phyloP scores from a whole-genome alignment of 2,329 filamentous ascomycete genomes.

The Scytalidium sp. region DNA sequence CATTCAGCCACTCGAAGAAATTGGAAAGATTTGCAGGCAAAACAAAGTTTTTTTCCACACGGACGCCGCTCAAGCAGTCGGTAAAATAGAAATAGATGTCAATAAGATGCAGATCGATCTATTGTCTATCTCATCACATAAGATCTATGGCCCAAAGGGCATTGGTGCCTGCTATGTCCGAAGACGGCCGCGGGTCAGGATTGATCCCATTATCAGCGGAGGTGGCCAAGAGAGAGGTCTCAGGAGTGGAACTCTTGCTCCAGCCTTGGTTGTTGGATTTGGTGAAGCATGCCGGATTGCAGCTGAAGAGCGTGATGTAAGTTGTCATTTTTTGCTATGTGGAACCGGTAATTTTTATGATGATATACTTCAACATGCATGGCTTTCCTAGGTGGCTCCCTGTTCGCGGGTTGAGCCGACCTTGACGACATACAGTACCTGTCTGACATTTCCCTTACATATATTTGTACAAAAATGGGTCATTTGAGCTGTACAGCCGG shows the following conservation, averaged over 20 bases:
- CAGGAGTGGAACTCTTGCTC: conserved; percentile 89
- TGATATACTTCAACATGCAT: conserved; percentile 86
- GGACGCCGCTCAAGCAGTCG: conserved; percentile 94
- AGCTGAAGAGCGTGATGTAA: conserved; percentile 84
- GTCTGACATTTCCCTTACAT: conserved; percentile 20
- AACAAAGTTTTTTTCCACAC: conserved; percentile 99
- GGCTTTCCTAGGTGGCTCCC: conserved; percentile 74
- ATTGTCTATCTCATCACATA: conserved; percentile 98
- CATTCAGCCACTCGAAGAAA: conserved; percentile 93
- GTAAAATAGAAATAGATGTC: conserved; percentile 95
- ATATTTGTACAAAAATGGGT: conserved; percentile 2
- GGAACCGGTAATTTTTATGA: conserved; percentile 48
- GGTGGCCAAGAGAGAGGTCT: conserved; percentile 95
- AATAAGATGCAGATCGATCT: conserved; percentile 98
- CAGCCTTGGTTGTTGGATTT: conserved; percentile 85
- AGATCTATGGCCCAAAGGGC: conserved; percentile 97
- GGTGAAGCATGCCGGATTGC: conserved; percentile 94
- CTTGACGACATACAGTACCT: conserved; percentile 29
- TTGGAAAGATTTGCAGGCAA: conserved; percentile 84
- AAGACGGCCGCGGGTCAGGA: conserved; percentile 84
- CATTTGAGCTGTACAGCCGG: conserved; percentile 20
- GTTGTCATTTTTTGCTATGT: conserved; percentile 31
- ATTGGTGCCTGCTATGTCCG: conserved; percentile 96
- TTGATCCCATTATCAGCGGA: conserved; percentile 94
- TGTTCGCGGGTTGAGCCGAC: conserved; percentile 32